phyloP scores from a whole-genome alignment of 768 basidiomycete genomes.

The Pisolithus albus region DNA sequence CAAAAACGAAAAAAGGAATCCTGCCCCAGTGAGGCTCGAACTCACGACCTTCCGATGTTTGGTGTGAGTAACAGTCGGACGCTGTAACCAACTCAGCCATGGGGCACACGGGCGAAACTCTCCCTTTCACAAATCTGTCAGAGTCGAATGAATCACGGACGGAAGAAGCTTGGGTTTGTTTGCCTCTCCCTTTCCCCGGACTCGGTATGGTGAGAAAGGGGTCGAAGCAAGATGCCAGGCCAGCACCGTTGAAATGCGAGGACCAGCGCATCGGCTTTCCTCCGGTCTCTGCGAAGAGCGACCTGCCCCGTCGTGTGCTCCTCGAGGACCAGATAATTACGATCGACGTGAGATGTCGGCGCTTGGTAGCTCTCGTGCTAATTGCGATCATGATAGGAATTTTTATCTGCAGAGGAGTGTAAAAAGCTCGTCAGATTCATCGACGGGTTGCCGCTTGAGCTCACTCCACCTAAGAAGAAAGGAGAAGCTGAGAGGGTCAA shows the following conservation, averaged over 20 bases:
- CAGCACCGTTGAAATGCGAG: neutral
- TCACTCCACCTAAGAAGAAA: constrained; percentile 63
- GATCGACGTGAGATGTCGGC: constrained; percentile 40
- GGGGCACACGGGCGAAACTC: constrained; percentile 31
- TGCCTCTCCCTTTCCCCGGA: too few species aligned
- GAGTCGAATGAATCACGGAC: too few species aligned
- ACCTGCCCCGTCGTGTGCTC: constrained; percentile 40
- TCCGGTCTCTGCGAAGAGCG: constrained; percentile 35
- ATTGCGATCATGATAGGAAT: constrained; percentile 33
- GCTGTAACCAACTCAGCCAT: constrained; percentile 62
- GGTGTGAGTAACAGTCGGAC: constrained; percentile 60
- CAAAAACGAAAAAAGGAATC: neutral
- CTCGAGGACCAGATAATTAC: constrained; percentile 61
- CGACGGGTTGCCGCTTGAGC: constrained; percentile 50
- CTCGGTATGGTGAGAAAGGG: too few species aligned
- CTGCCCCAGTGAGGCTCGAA: constrained; percentile 64
- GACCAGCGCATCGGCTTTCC: constrained; percentile 32
- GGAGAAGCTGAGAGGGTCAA: constrained; percentile 70
- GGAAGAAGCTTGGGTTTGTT: too few species aligned
- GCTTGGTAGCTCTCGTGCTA: neutral
- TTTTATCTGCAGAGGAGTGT: constrained; percentile 57
- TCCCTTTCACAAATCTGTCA: too few species aligned
- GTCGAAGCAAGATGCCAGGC: neutral
- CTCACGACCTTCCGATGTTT: constrained; percentile 59
- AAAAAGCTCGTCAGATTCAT: constrained; percentile 53